Evolutionary conservation across 768 basidiomycete genomes (phyloP).

Genomic region (Gyrodon lividus): DNA sequence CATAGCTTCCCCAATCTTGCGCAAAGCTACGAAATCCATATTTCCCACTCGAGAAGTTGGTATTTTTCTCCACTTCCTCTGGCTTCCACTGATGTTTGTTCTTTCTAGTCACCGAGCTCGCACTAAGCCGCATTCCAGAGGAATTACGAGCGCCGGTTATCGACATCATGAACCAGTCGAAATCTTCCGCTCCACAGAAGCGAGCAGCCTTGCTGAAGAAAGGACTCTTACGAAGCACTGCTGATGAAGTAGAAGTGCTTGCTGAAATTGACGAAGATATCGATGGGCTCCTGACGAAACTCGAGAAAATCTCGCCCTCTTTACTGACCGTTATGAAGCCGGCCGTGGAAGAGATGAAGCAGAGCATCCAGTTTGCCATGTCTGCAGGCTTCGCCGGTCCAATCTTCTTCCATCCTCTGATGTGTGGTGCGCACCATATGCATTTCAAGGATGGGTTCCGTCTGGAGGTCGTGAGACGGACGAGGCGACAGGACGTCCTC

Average conservation of each 20-base stretch:
- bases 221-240: slow-evolving; percentile 60
- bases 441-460: slow-evolving; percentile 75
- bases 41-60: slow-evolving; percentile 77
- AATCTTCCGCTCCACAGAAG: slow-evolving; percentile 67
- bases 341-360: slow-evolving; percentile 59
- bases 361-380: slow-evolving; percentile 55
- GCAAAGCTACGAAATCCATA: slow-evolving; percentile 68
- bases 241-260: slow-evolving; percentile 75
- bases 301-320: slow-evolving; percentile 61
- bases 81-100: background rate
- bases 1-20: slow-evolving; percentile 70
- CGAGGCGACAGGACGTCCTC: slow-evolving; percentile 66
- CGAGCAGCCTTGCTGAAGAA: slow-evolving; percentile 67
- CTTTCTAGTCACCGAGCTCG: slow-evolving; percentile 60
- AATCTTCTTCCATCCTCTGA: slow-evolving; percentile 69
- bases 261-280: slow-evolving; percentile 65
- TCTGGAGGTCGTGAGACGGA: slow-evolving; percentile 69
- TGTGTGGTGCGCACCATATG: slow-evolving; percentile 62
- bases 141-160: slow-evolving; percentile 54
- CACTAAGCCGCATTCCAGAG: slow-evolving; percentile 59
- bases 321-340: slow-evolving; percentile 49
- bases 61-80: slow-evolving; percentile 4
- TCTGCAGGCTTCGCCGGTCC: slow-evolving; percentile 62
- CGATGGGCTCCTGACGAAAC: slow-evolving; percentile 49
- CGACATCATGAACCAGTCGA: slow-evolving; percentile 64